Base-by-base conservation (phyloP, 2,329 filamentous ascomycete species). In the Colletotrichum melonis region DNA sequence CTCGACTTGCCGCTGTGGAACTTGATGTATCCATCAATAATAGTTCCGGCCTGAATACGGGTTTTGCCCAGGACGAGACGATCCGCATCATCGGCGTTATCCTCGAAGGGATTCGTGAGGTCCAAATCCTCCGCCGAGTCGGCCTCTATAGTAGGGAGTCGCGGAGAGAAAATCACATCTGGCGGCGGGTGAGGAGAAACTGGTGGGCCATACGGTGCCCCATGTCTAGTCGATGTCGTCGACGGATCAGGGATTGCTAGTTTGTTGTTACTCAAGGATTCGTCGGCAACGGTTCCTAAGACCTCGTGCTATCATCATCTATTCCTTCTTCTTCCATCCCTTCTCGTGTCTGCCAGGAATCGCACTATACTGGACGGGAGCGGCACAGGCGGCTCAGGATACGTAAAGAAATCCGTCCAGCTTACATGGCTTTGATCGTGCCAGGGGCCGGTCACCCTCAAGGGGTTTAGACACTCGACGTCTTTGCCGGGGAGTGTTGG, bases 21-120 rank as follows among this genome's bases (percentile, higher is more conserved):
- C 22, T 75, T 75, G 73, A 75, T 69, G 38, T 75, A 75, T 7
- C 74, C 74, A 42, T 75, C 72, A 57, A 75, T 55, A 12, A n/a
- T 57, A 26, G 58, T 55, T 9, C 68, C 56, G 14, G 49, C 38
- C 19, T 64, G 46, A 24, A 74, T 60, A 16, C 58, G 28, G 12
- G 24, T 26, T 38, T 57, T 42, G 19, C 64, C 56, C 55, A 58
- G 57, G 35, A 38, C 55, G 32, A 70, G 55, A 58, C 63, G 63
- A 26, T 49, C 46, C 5, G 65, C 16, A 16, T 69, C 64, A n/a
- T 67, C 62, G 19, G 70, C 69, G 32, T 75, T 72, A 6, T 75
- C 74, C 32, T 67, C 52, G 19, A 75, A 75, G 1, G 74, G 73
- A 12, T 75, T 75, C 1, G 59, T 16, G 26, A 75, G 26, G 11